phyloP scores from a whole-genome alignment of 73 alveolate species.

The Paramecium tetraurelia region DNA sequence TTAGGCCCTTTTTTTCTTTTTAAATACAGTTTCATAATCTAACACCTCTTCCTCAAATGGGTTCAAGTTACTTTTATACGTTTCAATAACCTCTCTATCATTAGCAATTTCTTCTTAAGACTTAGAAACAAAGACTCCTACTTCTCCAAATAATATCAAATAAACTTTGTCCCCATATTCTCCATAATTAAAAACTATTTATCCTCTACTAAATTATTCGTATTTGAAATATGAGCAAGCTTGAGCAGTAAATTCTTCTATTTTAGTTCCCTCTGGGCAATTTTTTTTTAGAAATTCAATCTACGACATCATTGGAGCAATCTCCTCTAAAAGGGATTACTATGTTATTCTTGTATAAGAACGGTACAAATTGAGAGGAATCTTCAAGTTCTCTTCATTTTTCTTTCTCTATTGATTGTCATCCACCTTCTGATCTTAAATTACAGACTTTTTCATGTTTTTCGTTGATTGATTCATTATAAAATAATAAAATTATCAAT shows the following conservation, averaged over 20 bases:
- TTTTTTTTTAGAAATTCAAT: slow-evolving; percentile 26
- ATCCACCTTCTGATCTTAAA: not conserved
- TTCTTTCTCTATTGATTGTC: not conserved
- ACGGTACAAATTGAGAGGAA: not conserved
- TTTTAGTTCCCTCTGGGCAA: not conserved
- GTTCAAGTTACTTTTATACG: not conserved
- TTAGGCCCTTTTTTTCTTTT: not conserved
- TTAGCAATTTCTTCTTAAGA: not conserved
- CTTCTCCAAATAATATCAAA: slow-evolving; percentile 14
- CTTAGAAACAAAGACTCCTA: not conserved
- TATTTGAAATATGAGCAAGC: not conserved
- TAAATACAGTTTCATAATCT: not conserved
- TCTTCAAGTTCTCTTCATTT: not conserved
- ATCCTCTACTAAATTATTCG: not conserved
- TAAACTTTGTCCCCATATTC: slow-evolving; percentile 41
- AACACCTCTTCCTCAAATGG: not conserved
- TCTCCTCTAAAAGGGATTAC: not conserved
- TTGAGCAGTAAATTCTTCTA: not conserved
- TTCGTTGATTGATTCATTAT: not conserved
- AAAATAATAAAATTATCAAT: not conserved
- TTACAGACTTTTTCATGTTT: not conserved
- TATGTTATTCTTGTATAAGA: not conserved
- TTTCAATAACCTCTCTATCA: not conserved
- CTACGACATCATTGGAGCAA: not conserved
- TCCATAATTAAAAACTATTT: slow-evolving; percentile 42